Percentiles rank a stretch among this genome's conserved stretches.
Conservation (phyloP, 73 alveolate species). For the Tetrahymena borealis region DNA sequence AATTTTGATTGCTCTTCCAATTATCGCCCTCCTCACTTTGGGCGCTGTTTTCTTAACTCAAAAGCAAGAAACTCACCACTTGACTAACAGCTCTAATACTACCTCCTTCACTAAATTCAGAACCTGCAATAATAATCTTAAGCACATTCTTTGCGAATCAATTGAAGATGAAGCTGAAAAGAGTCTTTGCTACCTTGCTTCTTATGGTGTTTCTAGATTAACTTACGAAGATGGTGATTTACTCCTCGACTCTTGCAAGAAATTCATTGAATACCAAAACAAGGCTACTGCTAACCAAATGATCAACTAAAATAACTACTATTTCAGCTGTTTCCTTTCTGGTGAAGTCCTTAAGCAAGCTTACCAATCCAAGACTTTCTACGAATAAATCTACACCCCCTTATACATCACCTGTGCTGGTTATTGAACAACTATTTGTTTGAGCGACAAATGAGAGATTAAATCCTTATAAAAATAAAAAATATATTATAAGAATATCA, state of each 20-base stretch:
- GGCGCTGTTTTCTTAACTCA: neutral
- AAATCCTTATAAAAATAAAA: too few species aligned
- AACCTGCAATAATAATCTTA: neutral
- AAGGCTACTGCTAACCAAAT: neutral
- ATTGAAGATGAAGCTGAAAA: neutral
- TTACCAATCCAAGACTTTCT: neutral
- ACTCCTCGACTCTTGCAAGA: neutral
- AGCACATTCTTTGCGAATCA: neutral
- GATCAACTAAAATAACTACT: neutral
- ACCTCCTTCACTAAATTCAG: neutral
- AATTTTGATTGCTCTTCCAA: neutral
- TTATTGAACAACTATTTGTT: neutral
- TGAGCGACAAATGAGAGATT: neutral
- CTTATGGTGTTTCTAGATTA: neutral
- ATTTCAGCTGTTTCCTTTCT: neutral
- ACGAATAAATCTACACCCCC: neutral
- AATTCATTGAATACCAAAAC: neutral
- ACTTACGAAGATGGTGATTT: neutral
- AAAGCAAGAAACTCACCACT: neutral
- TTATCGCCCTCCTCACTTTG: neutral
- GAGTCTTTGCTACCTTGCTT: neutral
- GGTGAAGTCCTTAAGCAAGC: neutral
- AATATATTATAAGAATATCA: too few species aligned
- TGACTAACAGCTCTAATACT: neutral
- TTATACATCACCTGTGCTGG: neutral